Evolutionary conservation across 2,329 filamentous ascomycete genomes (phyloP), one percentile per base, ranked within the genome.

Genomic region (Chrysosporium queenslandicum): DNA sequence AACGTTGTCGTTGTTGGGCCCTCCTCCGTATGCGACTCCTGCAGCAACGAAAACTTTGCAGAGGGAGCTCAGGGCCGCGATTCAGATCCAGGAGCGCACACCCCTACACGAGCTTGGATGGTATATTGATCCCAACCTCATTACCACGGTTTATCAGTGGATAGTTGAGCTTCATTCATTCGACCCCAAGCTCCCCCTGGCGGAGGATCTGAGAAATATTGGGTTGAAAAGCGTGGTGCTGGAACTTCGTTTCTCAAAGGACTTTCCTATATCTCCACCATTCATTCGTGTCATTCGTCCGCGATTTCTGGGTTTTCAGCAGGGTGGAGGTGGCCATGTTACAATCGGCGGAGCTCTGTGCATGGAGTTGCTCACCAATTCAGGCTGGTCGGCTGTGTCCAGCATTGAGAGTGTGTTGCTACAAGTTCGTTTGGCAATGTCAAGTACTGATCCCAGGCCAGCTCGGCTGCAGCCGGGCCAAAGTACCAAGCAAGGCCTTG

Each of bases 131-230:
- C 70, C 76, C 12, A 71, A 74, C 4, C 77, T 79, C 46, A 72
- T 90, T 34, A 77, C 72, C 20, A 94, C 90, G 61, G 75, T 89
- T 56, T 95, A 92, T 62, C 88, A 94, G 62, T 94, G 89, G 89
- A 88, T 94, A 54, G 82, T 94, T 4, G 86, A 95, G 65, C 72
- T 96, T 1, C 90, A 95, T 65, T 87, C 83, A 40, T 94, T 95
- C 61, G 83, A 88, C 21, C 58, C 71, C 0, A 65, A 70, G 1
- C 74, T 92, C 0, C 86, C 85, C 0, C 73, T 96, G 0, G 82
- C 85, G 0, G 64, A 77, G 50, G 89, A 95, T 62, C 87, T 95
- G 80, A 80, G 82, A 64, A 60, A 64, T 2, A 74, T 71, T 0
- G 74, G 73, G 0, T 59, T 85, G 53, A 78, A 74, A 20, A 89